These are phyloP conservation scores for Tribonema minus DNA, from an alignment of 108 stramenopile species.

Conservation along the genomic window DNA sequence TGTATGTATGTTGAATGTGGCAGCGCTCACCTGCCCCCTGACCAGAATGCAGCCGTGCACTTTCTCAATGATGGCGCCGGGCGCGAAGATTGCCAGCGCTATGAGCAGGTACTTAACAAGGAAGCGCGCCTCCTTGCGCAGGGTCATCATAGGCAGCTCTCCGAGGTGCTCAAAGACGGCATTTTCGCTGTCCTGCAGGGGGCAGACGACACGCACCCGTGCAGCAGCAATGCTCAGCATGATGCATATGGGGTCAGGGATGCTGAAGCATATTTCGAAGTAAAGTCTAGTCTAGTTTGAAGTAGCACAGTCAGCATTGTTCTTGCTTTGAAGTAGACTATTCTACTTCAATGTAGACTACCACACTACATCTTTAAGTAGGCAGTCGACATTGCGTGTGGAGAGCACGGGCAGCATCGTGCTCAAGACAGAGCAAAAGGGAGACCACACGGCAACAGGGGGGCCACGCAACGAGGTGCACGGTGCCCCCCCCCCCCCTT, in stretches of 20 bases:
- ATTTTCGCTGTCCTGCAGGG: neutral
- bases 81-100: neutral
- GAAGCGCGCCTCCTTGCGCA: neutral
- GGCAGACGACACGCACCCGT: neutral
- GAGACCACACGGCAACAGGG: too few species aligned
- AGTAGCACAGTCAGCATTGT: neutral
- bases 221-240: neutral
- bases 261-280: neutral
- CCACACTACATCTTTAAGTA: too few species aligned
- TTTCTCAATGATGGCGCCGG: neutral
- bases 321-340: too few species aligned
- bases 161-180: neutral
- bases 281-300: neutral
- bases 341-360: too few species aligned
- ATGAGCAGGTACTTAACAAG: neutral
- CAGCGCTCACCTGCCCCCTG: neutral
- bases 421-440: too few species aligned
- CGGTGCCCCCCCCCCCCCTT: too few species aligned
- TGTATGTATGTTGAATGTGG: too few species aligned
- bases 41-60: neutral
- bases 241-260: neutral
- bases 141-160: neutral
- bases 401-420: too few species aligned
- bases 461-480: too few species aligned
- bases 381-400: too few species aligned